Evolutionary conservation across 345 rosid genomes (phyloP).

Genomic region (Melaleuca alternifolia): DNA sequence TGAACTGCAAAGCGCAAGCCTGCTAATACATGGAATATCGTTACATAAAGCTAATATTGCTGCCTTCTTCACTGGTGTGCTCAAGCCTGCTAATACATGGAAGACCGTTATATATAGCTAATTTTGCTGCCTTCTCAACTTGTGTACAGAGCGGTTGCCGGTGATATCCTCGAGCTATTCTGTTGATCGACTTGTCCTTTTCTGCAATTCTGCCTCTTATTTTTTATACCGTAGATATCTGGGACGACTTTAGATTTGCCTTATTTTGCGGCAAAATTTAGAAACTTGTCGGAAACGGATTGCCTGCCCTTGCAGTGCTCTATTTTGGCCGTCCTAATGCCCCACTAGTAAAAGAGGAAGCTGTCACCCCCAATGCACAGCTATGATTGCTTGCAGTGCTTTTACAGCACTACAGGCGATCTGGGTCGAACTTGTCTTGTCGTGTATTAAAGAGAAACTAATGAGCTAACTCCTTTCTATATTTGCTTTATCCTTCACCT

Average conservation of each 20-base stretch:
- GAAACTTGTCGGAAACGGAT: too few relatives aligned
- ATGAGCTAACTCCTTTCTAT: background rate
- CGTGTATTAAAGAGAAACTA: background rate
- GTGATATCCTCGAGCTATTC: background rate
- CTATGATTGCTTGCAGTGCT: too few relatives aligned
- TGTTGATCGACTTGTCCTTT: background rate
- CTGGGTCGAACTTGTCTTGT: too few relatives aligned
- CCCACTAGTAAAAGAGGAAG: too few relatives aligned
- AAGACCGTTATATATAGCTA: slow-evolving; percentile 2
- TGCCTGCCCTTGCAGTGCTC: too few relatives aligned
- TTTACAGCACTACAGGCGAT: too few relatives aligned
- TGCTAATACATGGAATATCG: slow-evolving; percentile 12
- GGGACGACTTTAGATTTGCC: background rate
- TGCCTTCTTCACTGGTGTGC: too few relatives aligned
- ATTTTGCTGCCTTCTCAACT: background rate
- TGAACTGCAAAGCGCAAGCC: background rate
- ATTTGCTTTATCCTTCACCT: background rate
- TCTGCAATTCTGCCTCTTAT: background rate
- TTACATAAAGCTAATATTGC: background rate
- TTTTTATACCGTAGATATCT: background rate
- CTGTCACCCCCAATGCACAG: too few relatives aligned
- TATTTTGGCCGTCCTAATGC: too few relatives aligned
- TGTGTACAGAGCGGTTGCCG: background rate
- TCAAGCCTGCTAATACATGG: slow-evolving; percentile 6
- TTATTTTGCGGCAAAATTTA: background rate